Conservation (phyloP, 352 stramenopile species). For the Phytophthora sojae region DNA sequence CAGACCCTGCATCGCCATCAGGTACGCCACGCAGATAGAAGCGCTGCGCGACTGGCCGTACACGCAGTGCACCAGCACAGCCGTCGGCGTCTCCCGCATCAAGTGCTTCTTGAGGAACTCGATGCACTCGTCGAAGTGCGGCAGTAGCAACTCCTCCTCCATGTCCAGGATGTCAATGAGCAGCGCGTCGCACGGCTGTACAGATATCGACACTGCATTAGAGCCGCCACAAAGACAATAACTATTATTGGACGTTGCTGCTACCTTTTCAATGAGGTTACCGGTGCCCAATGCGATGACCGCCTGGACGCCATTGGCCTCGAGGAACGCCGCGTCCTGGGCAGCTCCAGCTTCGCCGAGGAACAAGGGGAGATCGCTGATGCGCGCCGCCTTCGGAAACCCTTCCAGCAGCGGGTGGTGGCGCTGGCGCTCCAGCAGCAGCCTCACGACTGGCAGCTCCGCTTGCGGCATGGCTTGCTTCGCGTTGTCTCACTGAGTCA, state of each 20-base stretch:
- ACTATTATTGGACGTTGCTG: slow-evolving; percentile 1
- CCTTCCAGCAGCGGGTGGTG: slow-evolving; percentile 57
- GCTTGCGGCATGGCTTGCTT: slow-evolving; percentile 5
- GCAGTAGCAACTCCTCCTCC: slow-evolving; percentile 76
- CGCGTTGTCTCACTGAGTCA: neutral
- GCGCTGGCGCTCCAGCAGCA: slow-evolving; percentile 52
- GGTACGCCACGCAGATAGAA: slow-evolving; percentile 74
- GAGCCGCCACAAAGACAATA: neutral
- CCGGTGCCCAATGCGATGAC: slow-evolving; percentile 73
- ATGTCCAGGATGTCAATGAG: slow-evolving; percentile 78
- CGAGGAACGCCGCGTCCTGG: slow-evolving; percentile 52
- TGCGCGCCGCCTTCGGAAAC: slow-evolving; percentile 49
- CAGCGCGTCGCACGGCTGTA: slow-evolving; percentile 49
- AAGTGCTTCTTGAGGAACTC: slow-evolving; percentile 45
- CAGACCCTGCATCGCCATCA: slow-evolving; percentile 62
- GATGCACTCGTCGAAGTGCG: slow-evolving; percentile 65
- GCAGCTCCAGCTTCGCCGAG: slow-evolving; percentile 65
- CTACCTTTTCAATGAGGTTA: slow-evolving; percentile 55
- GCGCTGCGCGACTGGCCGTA: slow-evolving; percentile 85
- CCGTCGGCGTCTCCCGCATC: neutral
- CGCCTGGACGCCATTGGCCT: slow-evolving; percentile 48
- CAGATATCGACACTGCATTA: slow-evolving; percentile 1
- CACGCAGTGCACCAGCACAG: slow-evolving; percentile 78
- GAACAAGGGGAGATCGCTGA: slow-evolving; percentile 59
- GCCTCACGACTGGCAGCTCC: slow-evolving; percentile 37